Percentiles rank a stretch among this genome's conserved stretches.
Conservation (phyloP, 1,139 yeast species). For the Hemisphaericaspora xylanilytica region DNA sequence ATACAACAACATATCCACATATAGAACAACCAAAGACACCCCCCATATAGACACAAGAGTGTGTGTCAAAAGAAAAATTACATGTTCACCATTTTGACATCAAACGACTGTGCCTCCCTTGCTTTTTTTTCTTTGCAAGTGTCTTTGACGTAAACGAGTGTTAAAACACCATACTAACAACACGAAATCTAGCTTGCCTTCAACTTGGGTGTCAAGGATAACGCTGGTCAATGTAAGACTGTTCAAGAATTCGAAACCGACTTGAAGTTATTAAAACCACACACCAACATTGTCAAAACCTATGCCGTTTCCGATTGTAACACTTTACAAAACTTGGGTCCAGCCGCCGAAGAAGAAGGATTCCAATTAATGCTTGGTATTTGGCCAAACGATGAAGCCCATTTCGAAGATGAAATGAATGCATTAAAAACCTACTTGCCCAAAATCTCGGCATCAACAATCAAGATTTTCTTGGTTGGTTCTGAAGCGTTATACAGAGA, state of each 20-base stretch:
- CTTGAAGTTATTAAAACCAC: slow-evolving; percentile 51
- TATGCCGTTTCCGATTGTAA: slow-evolving; percentile 88
- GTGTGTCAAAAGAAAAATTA: background rate
- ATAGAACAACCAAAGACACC: too few relatives aligned
- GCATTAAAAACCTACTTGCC: slow-evolving; percentile 75
- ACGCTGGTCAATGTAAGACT: slow-evolving; percentile 68
- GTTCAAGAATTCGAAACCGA: slow-evolving; percentile 66
- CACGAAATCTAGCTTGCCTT: slow-evolving; percentile 51
- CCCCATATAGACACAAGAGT: too few relatives aligned
- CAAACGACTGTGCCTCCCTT: too few relatives aligned
- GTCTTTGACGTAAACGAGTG: background rate
- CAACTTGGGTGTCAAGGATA: slow-evolving; percentile 77
- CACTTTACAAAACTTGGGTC: slow-evolving; percentile 77
- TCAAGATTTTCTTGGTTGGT: slow-evolving; percentile 79
- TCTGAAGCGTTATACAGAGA: slow-evolving; percentile 89
- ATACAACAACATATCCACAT: slow-evolving; percentile 1
- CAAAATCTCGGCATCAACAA: slow-evolving; percentile 59
- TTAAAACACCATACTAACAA: slow-evolving; percentile 10
- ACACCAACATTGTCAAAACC: slow-evolving; percentile 67
- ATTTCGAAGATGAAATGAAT: slow-evolving; percentile 63
- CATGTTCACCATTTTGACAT: too few relatives aligned
- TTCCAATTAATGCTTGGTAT: slow-evolving; percentile 76
- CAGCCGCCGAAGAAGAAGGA: slow-evolving; percentile 76
- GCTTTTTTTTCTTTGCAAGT: background rate
- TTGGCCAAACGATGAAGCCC: slow-evolving; percentile 85